Percentiles rank a stretch among this genome's conserved stretches.
Conservation (phyloP, 768 basidiomycete genomes). For the Cyclocybe aegerita region DNA sequence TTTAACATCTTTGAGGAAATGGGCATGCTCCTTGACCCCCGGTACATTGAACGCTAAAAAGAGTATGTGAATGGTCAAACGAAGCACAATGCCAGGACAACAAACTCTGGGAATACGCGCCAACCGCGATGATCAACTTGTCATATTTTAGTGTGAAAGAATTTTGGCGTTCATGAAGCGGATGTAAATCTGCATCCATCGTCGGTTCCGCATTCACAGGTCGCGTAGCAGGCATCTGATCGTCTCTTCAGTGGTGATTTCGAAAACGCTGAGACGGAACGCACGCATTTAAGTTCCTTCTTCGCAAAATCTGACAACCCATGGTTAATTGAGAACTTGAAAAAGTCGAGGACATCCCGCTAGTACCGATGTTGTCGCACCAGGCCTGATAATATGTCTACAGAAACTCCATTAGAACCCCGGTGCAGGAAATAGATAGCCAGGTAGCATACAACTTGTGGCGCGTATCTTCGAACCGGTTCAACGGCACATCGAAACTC, state of each 20-base stretch:
- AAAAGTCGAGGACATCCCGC: conserved; percentile 6
- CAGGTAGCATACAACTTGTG: conserved; percentile 45
- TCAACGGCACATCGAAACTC: conserved; percentile 82
- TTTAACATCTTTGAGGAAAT: conserved; percentile 79
- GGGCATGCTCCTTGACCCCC: conserved; percentile 78
- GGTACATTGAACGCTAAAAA: conserved; percentile 63
- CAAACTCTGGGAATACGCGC: conserved; percentile 81
- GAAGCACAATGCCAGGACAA: background rate
- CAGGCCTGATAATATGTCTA: conserved; percentile 72
- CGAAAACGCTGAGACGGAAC: conserved; percentile 17
- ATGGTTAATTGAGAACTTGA: background rate
- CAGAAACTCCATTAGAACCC: background rate
- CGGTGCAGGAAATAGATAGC: background rate
- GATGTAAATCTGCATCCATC: conserved; percentile 10
- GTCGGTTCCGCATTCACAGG: conserved; percentile 34
- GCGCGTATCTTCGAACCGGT: conserved; percentile 62
- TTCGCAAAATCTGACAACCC: conserved; percentile 52
- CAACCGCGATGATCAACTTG: conserved; percentile 82
- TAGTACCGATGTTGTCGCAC: conserved; percentile 67
- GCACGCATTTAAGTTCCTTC: conserved; percentile 59
- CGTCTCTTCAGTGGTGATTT: background rate
- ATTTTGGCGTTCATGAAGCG: conserved; percentile 1
- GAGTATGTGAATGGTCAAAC: conserved; percentile 2
- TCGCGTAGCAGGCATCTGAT: conserved; percentile 63
- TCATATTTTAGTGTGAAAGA: conserved; percentile 70